A percentile compares a stretch with the other conserved stretches of the same genome.
Evolutionary conservation across 1,139 yeast genomes (phyloP).

Genomic region (Lodderomyces margitis): DNA sequence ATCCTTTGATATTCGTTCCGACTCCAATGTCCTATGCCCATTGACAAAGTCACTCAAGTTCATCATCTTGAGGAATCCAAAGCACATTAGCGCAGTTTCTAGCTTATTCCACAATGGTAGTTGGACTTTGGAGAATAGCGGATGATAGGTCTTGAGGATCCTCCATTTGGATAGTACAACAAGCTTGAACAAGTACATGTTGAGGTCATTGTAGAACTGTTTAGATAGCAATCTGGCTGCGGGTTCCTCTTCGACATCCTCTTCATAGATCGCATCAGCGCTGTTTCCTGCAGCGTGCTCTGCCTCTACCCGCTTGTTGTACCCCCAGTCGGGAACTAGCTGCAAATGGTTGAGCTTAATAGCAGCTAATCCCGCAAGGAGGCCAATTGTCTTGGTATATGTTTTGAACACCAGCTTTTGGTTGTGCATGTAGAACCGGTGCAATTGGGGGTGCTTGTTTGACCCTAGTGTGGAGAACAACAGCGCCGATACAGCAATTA

Average conservation of each 20-base stretch:
- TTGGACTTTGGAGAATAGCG: conserved; percentile 26
- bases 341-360: conserved; percentile 27
- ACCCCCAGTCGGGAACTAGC: conserved; percentile 26
- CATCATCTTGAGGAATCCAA: conserved; percentile 41
- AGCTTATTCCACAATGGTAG: conserved; percentile 31
- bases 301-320: conserved; percentile 7
- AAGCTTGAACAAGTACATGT: conserved; percentile 35
- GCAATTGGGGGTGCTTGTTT: conserved; percentile 5
- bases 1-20: conserved; percentile 20
- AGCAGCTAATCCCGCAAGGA: conserved; percentile 32
- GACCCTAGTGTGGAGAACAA: conserved; percentile 21
- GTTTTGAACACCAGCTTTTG: conserved; percentile 31
- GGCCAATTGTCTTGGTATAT: conserved; percentile 38
- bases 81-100: conserved; percentile 38
- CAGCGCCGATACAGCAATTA: conserved; percentile 37
- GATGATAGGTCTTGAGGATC: conserved; percentile 40
- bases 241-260: conserved; percentile 13
- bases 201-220: conserved; percentile 28
- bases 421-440: conserved; percentile 17
- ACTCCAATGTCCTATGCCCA: conserved; percentile 8
- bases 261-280: background rate
- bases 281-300: background rate
- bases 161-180: conserved; percentile 45
- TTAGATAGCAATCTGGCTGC: conserved; percentile 28
- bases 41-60: conserved; percentile 36